These are phyloP conservation scores for Umbelopsis isabellina DNA, from an alignment of 192 early-diverging fungal species.

Conservation along the genomic window DNA sequence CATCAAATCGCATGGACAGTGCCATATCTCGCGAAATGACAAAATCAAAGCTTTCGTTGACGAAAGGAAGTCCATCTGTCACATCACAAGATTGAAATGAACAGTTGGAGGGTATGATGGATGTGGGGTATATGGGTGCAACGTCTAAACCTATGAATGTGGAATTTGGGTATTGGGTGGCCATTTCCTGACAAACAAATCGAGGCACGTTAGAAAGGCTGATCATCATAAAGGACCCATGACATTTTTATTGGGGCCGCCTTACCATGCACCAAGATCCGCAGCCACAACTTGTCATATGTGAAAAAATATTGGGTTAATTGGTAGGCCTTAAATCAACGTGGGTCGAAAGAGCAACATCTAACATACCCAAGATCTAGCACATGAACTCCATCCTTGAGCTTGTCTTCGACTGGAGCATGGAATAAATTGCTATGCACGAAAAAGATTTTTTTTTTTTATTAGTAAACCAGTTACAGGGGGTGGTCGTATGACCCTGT, in stretches of 20 bases:
- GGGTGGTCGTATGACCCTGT: too few relatives aligned
- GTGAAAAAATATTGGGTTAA: not conserved
- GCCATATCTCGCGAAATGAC: slow-evolving; percentile 39
- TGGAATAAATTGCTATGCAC: not conserved
- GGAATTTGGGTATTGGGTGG: slow-evolving; percentile 34
- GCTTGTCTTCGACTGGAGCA: slow-evolving; percentile 8
- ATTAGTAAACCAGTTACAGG: not conserved
- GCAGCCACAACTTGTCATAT: not conserved
- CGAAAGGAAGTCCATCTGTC: slow-evolving; percentile 36
- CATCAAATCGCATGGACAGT: slow-evolving; percentile 30
- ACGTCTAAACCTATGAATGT: slow-evolving; percentile 45
- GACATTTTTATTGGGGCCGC: not conserved
- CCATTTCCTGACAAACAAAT: slow-evolving; percentile 26
- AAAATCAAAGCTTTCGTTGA: slow-evolving; percentile 35
- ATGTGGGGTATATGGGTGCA: slow-evolving; percentile 39
- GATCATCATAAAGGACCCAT: too few relatives aligned
- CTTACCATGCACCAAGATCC: slow-evolving; percentile 23
- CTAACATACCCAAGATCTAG: slow-evolving; percentile 13
- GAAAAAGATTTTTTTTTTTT: too few relatives aligned
- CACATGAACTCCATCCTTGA: not conserved
- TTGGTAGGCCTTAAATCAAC: not conserved
- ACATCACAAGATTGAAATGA: slow-evolving; percentile 34
- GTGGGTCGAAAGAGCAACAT: too few relatives aligned
- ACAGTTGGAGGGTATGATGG: slow-evolving; percentile 42
- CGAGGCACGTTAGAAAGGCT: not conserved